Evolutionary conservation across 306 rosid species (phyloP), one percentile per base, ranked within the genome.

Genomic region (Nissolia schottii): DNA sequence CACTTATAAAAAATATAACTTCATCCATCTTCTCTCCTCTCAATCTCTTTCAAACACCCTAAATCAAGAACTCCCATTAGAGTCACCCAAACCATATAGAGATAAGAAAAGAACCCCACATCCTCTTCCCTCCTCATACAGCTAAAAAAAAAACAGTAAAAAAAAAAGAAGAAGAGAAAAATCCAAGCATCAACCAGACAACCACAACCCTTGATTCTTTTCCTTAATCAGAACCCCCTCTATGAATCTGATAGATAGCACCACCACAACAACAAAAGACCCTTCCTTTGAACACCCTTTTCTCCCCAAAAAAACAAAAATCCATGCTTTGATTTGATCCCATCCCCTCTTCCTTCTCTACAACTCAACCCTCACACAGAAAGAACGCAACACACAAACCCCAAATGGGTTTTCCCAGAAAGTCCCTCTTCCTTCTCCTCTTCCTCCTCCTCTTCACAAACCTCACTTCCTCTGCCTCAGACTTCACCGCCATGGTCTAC

Each of bases 401-500:
- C 74, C 72, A 87, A 79, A 94, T 91, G 97, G 91, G 90, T 49
- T 79, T 77, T 80, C 80, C 72, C 3, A 64, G 73, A 60, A 79
- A 40, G 65, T 57, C 85, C 28, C 31, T 82, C 12, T 76, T 77
- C 72, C 72, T 83, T 68, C 69, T 79, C 22, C 6, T 80, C 45
- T 80, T 84, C 63, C 34, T 88, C 50, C 27, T 80, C 57, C 19
- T 78, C 13, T 60, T 71, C 19, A 48, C 72, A 57, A 65, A 53
- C 75, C 73, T 75, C 57, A 50, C 77, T 48, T 75, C 83, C 70
- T 86, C 96, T 65, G 85, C 84, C 13, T n/a, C 92, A 22, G 97
- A 86, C 56, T 77, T 73, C 85, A 84, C 95, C 13, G 35, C 91
- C 37, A 53, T 94, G 15, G 90, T 94, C 56, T 94, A 89, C 87